Evolutionary conservation across 2,329 filamentous ascomycete genomes (phyloP), one percentile per base, ranked within the genome.

Genomic region (Magnaporthiopsis rhizophila): DNA sequence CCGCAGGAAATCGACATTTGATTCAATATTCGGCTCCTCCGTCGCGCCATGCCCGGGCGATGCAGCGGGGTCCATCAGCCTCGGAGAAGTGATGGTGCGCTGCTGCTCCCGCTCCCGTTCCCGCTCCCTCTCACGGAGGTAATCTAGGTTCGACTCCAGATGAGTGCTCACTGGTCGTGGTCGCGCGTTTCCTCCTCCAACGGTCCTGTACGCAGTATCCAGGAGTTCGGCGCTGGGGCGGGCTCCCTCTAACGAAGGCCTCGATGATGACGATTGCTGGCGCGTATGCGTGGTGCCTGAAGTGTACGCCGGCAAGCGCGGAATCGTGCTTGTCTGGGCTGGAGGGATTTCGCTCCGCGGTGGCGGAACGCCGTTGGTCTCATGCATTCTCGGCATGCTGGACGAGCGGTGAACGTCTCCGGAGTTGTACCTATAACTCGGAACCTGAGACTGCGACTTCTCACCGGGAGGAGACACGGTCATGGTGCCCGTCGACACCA

Each of bases 1-100:
- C 57, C 90, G 87, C 24, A 97, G 79, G 71, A 91, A 96, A 58
- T 95, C 91, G 28, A 96, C 85, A 69, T 95, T 92, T 2, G 90
- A 93, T 66, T 87, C 79, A 67, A 95, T 90, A 65, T 85, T 87
- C 62, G 80, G 83, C 24, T 87, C 85, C n/a, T 87, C 85, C 7
- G 79, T 75, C 2, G 81, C 72, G 45, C 77, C 76, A 68, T 74
- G 76, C 63, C 71, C 80, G 65, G 76, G 79, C 30, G 77, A 84
- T 18, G 75, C 74, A 30, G 73, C 71, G 57, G 78, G 77, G 58
- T 74, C 78, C 7, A 69, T 69, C 56, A 73, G 69, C 38, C 72
- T 74, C 1, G 74, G 81, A 69, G 69, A 76, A 13, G 72, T 71
- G 18, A 74, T 64, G 7, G 80, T 76, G 65, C 77, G 79, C 0